Conservation (phyloP, 345 rosid genomes). For the Hibiscus syriacus region DNA sequence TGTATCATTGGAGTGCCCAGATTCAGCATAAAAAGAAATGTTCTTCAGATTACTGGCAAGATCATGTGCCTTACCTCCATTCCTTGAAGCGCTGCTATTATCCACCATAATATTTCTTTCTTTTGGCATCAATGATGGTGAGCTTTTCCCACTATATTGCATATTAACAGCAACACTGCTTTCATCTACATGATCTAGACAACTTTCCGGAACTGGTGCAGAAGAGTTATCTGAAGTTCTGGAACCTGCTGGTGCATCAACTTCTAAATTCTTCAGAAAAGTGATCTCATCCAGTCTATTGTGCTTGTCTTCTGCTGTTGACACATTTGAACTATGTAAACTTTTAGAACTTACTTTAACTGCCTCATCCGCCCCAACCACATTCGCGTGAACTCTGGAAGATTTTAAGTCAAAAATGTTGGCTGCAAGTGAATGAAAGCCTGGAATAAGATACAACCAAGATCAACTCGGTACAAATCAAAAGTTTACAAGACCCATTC, state of each 20-base stretch:
- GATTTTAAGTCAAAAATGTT: conserved; percentile 11
- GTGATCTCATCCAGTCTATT: conserved; percentile 18
- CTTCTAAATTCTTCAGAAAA: conserved; percentile 21
- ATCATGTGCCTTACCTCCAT: conserved; percentile 21
- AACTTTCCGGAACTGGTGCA: conserved; percentile 18
- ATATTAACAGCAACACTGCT: conserved; percentile 9
- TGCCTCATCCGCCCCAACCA: no score
- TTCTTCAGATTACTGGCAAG: conserved; percentile 28
- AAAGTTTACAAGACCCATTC: background rate
- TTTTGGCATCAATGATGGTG: conserved; percentile 24
- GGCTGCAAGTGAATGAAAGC: conserved; percentile 18
- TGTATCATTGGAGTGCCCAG: conserved; percentile 23
- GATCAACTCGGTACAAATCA: background rate
- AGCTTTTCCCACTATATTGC: conserved; percentile 18
- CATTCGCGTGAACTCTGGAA: conserved; percentile 19
- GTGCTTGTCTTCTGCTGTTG: conserved; percentile 31
- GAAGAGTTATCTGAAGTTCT: conserved; percentile 22
- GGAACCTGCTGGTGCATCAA: conserved; percentile 19
- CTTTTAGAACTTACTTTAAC: conserved; percentile 14
- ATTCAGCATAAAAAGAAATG: conserved; percentile 33
- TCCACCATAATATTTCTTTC: conserved; percentile 22
- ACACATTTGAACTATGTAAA: conserved; percentile 22
- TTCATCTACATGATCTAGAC: conserved; percentile 19
- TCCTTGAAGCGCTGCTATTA: conserved; percentile 30
- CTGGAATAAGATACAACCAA: background rate